Base-by-base conservation (phyloP, 208 protist species). In the Sergeia podlipaevii region DNA sequence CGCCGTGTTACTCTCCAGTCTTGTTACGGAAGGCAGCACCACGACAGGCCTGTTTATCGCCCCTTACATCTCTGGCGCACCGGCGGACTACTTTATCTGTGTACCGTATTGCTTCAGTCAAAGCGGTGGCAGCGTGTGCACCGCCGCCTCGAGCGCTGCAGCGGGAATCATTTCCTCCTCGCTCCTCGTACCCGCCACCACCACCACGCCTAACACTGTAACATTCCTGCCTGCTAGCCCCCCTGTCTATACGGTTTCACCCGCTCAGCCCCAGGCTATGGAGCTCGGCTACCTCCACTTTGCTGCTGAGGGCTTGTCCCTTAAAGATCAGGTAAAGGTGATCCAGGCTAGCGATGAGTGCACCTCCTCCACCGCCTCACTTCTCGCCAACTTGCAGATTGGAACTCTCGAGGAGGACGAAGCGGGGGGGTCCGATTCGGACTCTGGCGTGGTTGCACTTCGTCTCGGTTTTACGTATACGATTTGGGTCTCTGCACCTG, bases 51-150 rank as follows among this genome's bases (percentile, higher is more conserved):
- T 38, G 57, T 87, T 96, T 57, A 63, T 64, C 3, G 83, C 85
- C 1, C 85, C 85, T 5, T 86, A 85, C 64, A 30, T 52, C 4
- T 77, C 80, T 0, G 58, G 53, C 36, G 26, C 47, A 1, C n/a
- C n/a, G n/a, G 36, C 7, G 29, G 80, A 80, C 11, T 96, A 92
- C 70, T 74, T 66, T 28, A 55, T 91, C 4, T 96, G 89, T 49
- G 70, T 91, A 11, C 85, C 89, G 17, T 96, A 96, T 72, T 96
- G 85, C 64, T 53, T 36, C 57, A 56, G 47, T 27, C 54, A 41
- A 20, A 20, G 45, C 4, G 60, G 47, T 6, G 54, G 45, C 24
- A 74, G 77, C 53, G 67, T 63, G 8, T 65, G 67, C 41, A 32
- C 70, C 13, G 48, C 29, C 10, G 60, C 50, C 17, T 26, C n/a